Percentiles rank a stretch among this genome's conserved stretches.
phyloP scores from a whole-genome alignment of 2,329 filamentous ascomycete species.

The Calonectria pauciramosa region DNA sequence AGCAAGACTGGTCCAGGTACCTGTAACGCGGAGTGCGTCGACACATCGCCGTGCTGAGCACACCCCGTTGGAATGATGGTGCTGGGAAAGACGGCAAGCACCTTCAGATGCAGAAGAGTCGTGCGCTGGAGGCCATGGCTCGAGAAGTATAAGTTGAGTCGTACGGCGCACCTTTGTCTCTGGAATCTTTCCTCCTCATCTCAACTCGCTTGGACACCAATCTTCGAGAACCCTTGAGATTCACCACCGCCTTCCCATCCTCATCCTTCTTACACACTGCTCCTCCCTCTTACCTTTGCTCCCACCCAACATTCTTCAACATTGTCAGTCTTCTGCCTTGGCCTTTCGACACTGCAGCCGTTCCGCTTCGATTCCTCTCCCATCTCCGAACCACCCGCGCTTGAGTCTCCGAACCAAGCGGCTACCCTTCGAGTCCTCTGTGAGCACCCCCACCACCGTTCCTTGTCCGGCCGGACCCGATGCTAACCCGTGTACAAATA shows the following conservation, averaged over 20 bases:
- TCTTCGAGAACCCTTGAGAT: neutral
- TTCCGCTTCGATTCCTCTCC: neutral
- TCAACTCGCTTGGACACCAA: neutral
- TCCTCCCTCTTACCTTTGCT: conserved; percentile 20
- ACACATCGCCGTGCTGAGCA: conserved; percentile 23
- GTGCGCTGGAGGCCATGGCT: conserved; percentile 1
- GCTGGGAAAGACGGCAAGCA: neutral
- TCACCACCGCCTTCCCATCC: neutral
- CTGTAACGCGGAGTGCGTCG: conserved; percentile 29
- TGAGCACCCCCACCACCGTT: neutral
- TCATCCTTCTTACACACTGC: conserved; percentile 17
- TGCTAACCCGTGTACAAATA: conserved; percentile 1
- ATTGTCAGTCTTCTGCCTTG: neutral
- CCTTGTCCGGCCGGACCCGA: neutral
- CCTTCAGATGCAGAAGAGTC: neutral
- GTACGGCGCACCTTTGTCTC: conserved; percentile 37
- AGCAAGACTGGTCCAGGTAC: conserved; percentile 31
- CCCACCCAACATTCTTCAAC: neutral
- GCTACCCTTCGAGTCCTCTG: neutral
- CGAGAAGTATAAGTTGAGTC: conserved; percentile 41
- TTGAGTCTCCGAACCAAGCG: neutral
- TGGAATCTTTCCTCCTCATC: conserved; percentile 21
- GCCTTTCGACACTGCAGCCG: neutral
- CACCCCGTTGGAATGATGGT: neutral
- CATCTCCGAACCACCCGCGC: neutral